Evolutionary conservation across 2,329 filamentous ascomycete species (phyloP).

Genomic region (Monilinia laxa): DNA sequence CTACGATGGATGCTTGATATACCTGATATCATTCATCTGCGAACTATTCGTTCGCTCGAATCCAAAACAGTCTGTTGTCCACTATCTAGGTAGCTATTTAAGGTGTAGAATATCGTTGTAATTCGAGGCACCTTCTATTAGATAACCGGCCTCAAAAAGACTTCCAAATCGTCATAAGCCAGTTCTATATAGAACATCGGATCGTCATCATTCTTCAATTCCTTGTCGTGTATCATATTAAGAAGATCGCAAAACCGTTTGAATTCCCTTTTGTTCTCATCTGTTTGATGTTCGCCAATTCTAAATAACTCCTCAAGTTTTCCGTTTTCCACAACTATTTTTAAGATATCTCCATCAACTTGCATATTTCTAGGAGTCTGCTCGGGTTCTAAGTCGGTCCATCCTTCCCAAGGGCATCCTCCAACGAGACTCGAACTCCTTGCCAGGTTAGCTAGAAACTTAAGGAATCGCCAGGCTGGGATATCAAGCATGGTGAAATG

Average conservation of each 20-base stretch:
- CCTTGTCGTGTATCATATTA: constrained; percentile 49
- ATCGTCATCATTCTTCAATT: constrained; percentile 36
- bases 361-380: constrained; percentile 54
- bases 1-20: neutral
- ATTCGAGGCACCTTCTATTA: constrained; percentile 36
- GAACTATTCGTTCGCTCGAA: neutral
- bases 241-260: constrained; percentile 51
- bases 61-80: neutral
- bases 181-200: constrained; percentile 47
- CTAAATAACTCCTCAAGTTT: constrained; percentile 47
- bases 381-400: constrained; percentile 43
- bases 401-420: constrained; percentile 46
- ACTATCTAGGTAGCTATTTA: too few species aligned
- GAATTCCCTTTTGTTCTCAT: constrained; percentile 25
- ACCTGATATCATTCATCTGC: neutral
- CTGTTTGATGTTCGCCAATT: constrained; percentile 23
- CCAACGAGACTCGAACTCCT: constrained; percentile 49
- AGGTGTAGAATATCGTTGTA: too few species aligned
- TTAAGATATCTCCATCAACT: constrained; percentile 65
- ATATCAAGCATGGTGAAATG: constrained; percentile 66
- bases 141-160: constrained; percentile 52
- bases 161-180: constrained; percentile 55
- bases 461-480: constrained; percentile 65
- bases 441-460: constrained; percentile 70
- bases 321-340: constrained; percentile 51